Percentiles rank a stretch among this genome's conserved stretches.
These are phyloP conservation scores for Oryza australiensis DNA, from an alignment of 176 grass and related monocot genomes.

Conservation along the genomic window DNA sequence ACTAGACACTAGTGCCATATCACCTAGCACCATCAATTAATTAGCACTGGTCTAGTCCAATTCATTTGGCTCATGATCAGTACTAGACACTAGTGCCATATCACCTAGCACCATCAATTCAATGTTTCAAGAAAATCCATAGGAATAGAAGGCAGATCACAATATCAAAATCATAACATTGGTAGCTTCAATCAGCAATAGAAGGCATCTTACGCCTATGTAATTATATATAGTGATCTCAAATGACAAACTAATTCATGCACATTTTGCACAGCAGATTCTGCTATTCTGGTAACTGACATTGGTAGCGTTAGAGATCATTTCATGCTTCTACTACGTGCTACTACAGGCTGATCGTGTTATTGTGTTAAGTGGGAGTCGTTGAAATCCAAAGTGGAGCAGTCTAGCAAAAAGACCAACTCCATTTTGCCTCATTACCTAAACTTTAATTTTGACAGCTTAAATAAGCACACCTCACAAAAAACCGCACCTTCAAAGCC, in stretches of 20 bases:
- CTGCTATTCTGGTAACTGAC: no score
- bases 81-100: not conserved
- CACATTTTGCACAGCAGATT: no score
- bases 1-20: no score
- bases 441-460: not conserved
- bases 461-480: not conserved
- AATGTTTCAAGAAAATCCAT: no score
- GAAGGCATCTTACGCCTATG: not conserved
- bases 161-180: not conserved
- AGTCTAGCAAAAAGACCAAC: slow-evolving; percentile 39
- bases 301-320: no score
- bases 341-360: not conserved
- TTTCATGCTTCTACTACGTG: not conserved
- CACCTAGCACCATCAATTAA: no score
- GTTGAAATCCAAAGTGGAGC: slow-evolving; percentile 35
- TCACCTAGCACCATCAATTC: no score
- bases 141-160: not conserved
- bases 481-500: not conserved
- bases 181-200: not conserved
- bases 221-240: no score
- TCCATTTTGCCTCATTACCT: slow-evolving; percentile 15
- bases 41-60: not conserved
- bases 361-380: not conserved
- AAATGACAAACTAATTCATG: no score
- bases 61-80: not conserved